These are phyloP conservation scores for Stygiomarasmius scandens DNA, from an alignment of 1,284 basidiomycete genomes.

Conservation along the genomic window DNA sequence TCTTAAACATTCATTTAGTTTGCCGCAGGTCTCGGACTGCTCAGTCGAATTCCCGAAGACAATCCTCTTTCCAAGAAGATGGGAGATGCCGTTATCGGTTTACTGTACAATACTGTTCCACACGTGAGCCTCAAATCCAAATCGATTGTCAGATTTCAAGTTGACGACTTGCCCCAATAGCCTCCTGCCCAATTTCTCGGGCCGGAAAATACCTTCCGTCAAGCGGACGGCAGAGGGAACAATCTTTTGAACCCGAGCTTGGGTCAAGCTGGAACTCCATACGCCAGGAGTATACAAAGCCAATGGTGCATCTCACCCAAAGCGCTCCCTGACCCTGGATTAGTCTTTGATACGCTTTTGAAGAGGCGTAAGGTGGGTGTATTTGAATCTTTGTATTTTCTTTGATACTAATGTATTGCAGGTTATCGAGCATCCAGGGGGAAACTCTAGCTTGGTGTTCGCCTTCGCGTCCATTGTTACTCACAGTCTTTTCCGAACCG, in stretches of 20 bases:
- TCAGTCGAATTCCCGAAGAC: constrained; percentile 32
- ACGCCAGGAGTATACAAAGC: constrained; percentile 49
- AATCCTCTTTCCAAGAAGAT: constrained; percentile 24
- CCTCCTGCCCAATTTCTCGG: constrained; percentile 48
- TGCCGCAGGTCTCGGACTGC: constrained; percentile 29
- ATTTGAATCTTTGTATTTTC: not conserved
- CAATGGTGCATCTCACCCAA: constrained; percentile 31
- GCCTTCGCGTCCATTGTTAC: constrained; percentile 50
- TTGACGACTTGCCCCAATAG: constrained; percentile 11
- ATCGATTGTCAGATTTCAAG: no score
- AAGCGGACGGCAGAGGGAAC: constrained; percentile 47
- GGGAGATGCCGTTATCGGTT: constrained; percentile 27
- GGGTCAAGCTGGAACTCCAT: constrained; percentile 46
- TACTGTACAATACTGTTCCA: constrained; percentile 49
- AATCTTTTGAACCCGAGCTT: constrained; percentile 41
- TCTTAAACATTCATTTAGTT: constrained; percentile 25
- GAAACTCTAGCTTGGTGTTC: constrained; percentile 53
- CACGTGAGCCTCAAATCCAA: constrained; percentile 31
- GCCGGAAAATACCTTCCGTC: constrained; percentile 35
- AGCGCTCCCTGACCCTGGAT: constrained; percentile 38
- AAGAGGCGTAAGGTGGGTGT: constrained; percentile 35
- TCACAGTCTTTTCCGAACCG: constrained; percentile 48
- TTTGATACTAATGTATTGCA: constrained; percentile 12
- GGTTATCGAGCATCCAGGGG: constrained; percentile 42
- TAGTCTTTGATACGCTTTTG: constrained; percentile 53